Evolutionary conservation across 768 basidiomycete species (phyloP).

Genomic region (Pulveroboletus sp.): DNA sequence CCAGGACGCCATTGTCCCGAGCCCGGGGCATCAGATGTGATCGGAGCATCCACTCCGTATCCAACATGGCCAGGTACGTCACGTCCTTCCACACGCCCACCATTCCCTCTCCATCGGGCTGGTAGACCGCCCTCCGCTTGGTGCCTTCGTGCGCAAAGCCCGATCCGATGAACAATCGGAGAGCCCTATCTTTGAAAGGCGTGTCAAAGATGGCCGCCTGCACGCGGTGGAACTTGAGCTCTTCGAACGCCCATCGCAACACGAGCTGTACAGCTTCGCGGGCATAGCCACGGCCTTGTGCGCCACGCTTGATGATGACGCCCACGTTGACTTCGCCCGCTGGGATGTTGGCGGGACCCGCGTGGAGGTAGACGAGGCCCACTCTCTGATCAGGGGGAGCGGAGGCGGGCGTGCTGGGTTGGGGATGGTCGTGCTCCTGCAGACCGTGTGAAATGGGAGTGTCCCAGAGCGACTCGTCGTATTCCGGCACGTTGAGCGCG

Average conservation of each 20-base stretch:
- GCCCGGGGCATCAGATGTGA: slow-evolving; percentile 24
- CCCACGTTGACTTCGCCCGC: slow-evolving; percentile 54
- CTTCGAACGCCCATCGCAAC: slow-evolving; percentile 43
- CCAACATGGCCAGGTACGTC: slow-evolving; percentile 56
- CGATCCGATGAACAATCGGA: slow-evolving; percentile 44
- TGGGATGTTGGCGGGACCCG: slow-evolving; percentile 13
- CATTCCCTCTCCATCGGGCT: slow-evolving; percentile 35
- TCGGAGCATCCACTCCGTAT: slow-evolving; percentile 54
- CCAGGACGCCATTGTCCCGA: neutral
- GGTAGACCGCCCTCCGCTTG: slow-evolving; percentile 50
- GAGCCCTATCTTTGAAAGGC: slow-evolving; percentile 39
- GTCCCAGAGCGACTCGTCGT: neutral
- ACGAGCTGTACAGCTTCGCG: slow-evolving; percentile 43
- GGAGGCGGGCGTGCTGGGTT: neutral
- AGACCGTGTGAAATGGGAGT: neutral
- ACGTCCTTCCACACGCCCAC: slow-evolving; percentile 53
- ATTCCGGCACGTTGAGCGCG: neutral
- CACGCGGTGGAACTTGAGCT: slow-evolving; percentile 33
- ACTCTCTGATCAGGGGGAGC: neutral
- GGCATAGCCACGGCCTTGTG: slow-evolving; percentile 43
- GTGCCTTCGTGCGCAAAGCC: slow-evolving; percentile 65
- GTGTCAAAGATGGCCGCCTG: slow-evolving; percentile 43
- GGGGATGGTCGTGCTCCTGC: neutral
- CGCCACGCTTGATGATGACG: slow-evolving; percentile 39
- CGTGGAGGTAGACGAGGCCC: slow-evolving; percentile 30